Evolutionary conservation across 2,329 filamentous ascomycete species (phyloP), one percentile per base, ranked within the genome.

Genomic region (Gnomoniopsis smithogilvyi): DNA sequence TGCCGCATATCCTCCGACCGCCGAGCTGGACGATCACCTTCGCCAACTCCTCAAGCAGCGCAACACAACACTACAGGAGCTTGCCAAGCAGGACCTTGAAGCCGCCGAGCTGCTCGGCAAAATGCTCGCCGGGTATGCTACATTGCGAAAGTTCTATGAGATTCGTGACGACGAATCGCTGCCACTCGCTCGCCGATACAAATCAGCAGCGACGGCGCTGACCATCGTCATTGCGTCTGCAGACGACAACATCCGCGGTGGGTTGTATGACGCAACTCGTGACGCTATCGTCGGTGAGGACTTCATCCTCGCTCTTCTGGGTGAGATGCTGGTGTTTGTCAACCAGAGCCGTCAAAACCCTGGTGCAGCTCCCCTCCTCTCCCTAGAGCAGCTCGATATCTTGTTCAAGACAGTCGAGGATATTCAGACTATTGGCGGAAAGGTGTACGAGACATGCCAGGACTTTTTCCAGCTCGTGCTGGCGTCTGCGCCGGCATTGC

Each of bases 81-180:
- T 94, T 55, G 90, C 91, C 6, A 81, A 83, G 26, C 82, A 88
- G 55, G 94, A 97, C 67, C 76, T 89, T 34, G 89, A 93, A 69
- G 93, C 92, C 8, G 94, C 93, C 10, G 83, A 90, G 65, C 83
- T 96, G 12, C 80, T 98, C 3, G 91, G 93, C 50, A 90, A 89
- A 62, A 89, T 93, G 74, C 85, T 97, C 11, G 95, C 91, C 70
- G 94, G 94, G 22, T 98, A 98, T 68, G 94, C 93, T 22, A 96
- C 92, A 0, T 79, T 98, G 21, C 89, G 94, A 38, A 89, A 88
- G 65, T 97, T 94, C 76, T 98, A 96, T 73, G 89, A 93, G 63
- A 82, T 93, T n/a, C 86, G 94, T 51, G 94, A 98, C 68, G 64
- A 64, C 46, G 61, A 58, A 7, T 55, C 70, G 24, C 76, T 76